Evolutionary conservation across 202 grass and related monocot genomes (phyloP), one percentile per base, ranked within the genome.

Genomic region (Hordeum pubiflorum): DNA sequence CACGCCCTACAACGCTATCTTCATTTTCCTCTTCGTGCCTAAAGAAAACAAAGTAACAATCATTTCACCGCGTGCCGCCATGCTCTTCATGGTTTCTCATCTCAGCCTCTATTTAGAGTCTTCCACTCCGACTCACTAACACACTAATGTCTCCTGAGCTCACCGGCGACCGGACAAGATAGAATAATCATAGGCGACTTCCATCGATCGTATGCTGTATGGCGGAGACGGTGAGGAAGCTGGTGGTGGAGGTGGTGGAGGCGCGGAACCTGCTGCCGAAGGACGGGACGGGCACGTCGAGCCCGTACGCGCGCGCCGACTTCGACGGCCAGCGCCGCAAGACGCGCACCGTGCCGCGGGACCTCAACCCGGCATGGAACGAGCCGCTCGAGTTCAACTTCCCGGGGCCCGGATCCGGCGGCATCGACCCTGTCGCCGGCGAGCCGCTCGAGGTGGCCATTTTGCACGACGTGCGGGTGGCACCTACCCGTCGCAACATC

Each of bases 211-310:
- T 46, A 50, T 72, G 68, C 68, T 27, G 68, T 24, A 87, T 83
- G 85, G 72, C 87, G 24, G 54, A 41, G 77, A 79, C 78, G 79
- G 86, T 44, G 58, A 79, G 84, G 83, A 98, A 98, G 86, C 92
- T 98, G n/a, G 66, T 98, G 12, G 95, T 98, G 75, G 95, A 98
- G 92, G 89, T 98, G 78, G 90, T 92, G 79, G 90, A 94, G 68
- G 95, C 95, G 69, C 86, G 84, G 54, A 11, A 91, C 86, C 86
- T 97, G 75, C 83, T 94, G 0, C 92, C 95, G 17, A 97, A 94
- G 83, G 95, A 97, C 78, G 92, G 95, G 44, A 93, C 50, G 1
- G 95, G 95, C 39, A 88, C 92, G 76, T 97, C 95, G 0, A 97
- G 95, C 84, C 92, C 95, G 55, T 97, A 91, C 83, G 95, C 89